Base-by-base conservation (phyloP, 2,329 filamentous ascomycete species). In the Phyllosticta capitalensis region DNA sequence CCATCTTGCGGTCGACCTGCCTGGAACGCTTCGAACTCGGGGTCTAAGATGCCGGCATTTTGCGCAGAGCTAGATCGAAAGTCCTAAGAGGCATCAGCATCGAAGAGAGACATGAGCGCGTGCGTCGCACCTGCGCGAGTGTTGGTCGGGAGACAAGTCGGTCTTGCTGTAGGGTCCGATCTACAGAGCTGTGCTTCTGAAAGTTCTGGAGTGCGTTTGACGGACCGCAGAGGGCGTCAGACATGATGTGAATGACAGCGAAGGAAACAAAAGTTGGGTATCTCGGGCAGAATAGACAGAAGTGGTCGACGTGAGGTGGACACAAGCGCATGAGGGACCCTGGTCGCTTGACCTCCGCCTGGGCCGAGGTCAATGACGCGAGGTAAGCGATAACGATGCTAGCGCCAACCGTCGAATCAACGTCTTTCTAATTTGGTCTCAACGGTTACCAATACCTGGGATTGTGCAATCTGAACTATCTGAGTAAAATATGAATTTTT, bases 181-280 rank as follows among this genome's bases (percentile, higher is more conserved):
- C 87, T 63, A 83, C 79, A 54, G 85, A 79, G 10, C 83, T 76
- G 71, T 90, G 87, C 66, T 87, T 85, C 67, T 87, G 82, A 69
- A 91, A 83, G 67, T 82, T 86, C 72, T 90, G 88, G 56, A 89
- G 81, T 63, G 87, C 81, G 72, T 88, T 90, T 12, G 88, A 88
- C 19, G 88, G 87, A 61, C 88, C 87, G 70, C 88, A 92, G 59
- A 89, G 76, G 65, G 81, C 79, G 67, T 88, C 85, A 56, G 82
- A 78, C 85, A 88, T 88, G 66, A 64, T 76, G 48, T 28, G 7
- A 55, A 33, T 9, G 38, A n/a, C n/a, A 19, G 12, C 12, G n/a
- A 6, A 45, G 7, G 14, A 45, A 52, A 52, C 12, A 9, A 17
- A 52, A 19, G 20, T 22, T 24, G 50, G 50, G 20, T 52, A 52